These are phyloP conservation scores for Aureobasidium namibiae DNA, from an alignment of 2,329 filamentous ascomycete species.

Conservation along the genomic window DNA sequence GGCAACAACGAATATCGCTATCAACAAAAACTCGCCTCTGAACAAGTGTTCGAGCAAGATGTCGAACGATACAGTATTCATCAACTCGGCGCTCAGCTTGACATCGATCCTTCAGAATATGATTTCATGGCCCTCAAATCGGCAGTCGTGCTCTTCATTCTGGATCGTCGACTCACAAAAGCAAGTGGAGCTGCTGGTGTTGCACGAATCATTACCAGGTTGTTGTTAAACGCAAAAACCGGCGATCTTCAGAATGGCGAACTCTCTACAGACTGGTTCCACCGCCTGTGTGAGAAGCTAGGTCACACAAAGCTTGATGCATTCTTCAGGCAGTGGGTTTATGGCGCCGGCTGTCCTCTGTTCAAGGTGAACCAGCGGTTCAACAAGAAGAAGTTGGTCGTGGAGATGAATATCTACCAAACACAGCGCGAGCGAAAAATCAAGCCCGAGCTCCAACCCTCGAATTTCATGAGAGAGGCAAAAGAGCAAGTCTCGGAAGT, in stretches of 20 bases:
- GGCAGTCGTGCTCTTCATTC: constrained; percentile 81
- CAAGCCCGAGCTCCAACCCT: constrained; percentile 55
- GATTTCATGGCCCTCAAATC: constrained; percentile 91
- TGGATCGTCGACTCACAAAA: constrained; percentile 86
- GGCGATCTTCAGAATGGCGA: constrained; percentile 63
- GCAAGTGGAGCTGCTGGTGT: constrained; percentile 77
- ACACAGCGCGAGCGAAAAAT: constrained; percentile 52
- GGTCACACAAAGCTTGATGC: constrained; percentile 78
- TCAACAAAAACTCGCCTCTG: constrained; percentile 75
- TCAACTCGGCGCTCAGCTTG: constrained; percentile 67
- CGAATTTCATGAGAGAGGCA: constrained; percentile 74
- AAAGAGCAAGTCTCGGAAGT: constrained; percentile 70
- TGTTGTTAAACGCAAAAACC: constrained; percentile 79
- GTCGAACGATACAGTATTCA: constrained; percentile 73
- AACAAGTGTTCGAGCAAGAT: constrained; percentile 74
- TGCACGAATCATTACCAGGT: constrained; percentile 73
- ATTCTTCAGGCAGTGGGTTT: constrained; percentile 92
- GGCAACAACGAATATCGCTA: constrained; percentile 94
- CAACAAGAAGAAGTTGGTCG: constrained; percentile 94
- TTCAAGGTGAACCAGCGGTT: constrained; percentile 84
- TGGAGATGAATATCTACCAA: constrained; percentile 85
- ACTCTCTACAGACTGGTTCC: constrained; percentile 70
- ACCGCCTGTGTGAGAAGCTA: constrained; percentile 77
- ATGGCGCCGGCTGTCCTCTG: constrained; percentile 76
- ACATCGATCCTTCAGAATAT: constrained; percentile 74